A percentile compares a stretch with the other conserved stretches of the same genome.
Evolutionary conservation across 192 early-diverging fungal species (phyloP).

Genomic region (Coemansia sp.): DNA sequence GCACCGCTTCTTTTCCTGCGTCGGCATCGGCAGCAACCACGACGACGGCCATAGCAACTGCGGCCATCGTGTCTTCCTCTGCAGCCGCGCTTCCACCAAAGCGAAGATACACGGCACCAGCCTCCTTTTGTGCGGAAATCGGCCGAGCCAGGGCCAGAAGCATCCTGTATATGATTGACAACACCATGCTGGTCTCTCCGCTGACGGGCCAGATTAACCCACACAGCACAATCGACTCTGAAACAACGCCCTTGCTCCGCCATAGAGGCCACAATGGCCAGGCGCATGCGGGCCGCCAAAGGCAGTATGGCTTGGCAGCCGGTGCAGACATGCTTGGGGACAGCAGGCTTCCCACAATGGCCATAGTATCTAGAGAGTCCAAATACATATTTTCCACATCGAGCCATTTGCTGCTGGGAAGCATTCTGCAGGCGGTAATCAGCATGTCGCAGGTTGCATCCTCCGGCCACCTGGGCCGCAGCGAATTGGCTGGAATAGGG

Average conservation of each 20-base stretch:
- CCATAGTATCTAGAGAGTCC: constrained; percentile 19
- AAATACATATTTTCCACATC: constrained; percentile 18
- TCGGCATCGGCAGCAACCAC: neutral
- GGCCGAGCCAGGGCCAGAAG: neutral
- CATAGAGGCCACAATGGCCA: constrained; percentile 2
- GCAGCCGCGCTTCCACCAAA: neutral
- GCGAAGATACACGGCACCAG: neutral
- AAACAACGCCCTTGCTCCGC: constrained; percentile 23
- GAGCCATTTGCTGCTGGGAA: constrained; percentile 58
- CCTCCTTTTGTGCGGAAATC: neutral
- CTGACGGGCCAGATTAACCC: neutral
- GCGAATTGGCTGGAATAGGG: constrained; percentile 67
- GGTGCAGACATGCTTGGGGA: neutral
- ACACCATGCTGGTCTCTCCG: neutral
- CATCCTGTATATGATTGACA: constrained; percentile 7
- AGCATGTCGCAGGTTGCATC: constrained; percentile 64
- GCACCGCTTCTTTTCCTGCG: neutral
- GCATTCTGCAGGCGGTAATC: constrained; percentile 62
- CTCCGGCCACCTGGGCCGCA: constrained; percentile 61
- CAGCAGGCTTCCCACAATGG: constrained; percentile 14
- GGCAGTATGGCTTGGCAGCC: neutral
- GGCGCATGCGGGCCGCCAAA: too few relatives aligned
- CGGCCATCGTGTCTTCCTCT: neutral
- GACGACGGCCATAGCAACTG: neutral
- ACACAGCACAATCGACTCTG: neutral